Evolutionary conservation across 345 rosid species (phyloP), one percentile per base, ranked within the genome.

Genomic region (Ceriops zippeliana): DNA sequence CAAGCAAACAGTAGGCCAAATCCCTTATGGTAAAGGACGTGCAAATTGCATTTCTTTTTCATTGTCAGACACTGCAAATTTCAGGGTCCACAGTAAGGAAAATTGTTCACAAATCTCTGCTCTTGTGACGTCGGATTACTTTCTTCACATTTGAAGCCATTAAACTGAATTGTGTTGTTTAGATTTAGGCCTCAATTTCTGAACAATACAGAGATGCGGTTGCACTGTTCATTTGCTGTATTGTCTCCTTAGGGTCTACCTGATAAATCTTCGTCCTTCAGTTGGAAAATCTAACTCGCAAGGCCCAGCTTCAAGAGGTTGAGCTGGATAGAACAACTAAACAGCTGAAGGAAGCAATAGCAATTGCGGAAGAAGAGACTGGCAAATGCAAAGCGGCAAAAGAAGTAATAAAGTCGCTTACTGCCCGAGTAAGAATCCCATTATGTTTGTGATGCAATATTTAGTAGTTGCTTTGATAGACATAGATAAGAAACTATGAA

Each of bases 371-470:
- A 63, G 98, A 92, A 70, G 99, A 96, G 85, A 82, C 96, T 34
- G 84, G 85, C 58, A 92, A 89, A 84, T 90, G 98, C 87, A 90
- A 90, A 78, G 98, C 96, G 62, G 98, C 99, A 65, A 96, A 96
- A 74, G 99, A 96, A 86, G 99, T 96, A 72, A 96, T 96, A 84
- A 96, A 89, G 85, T 90, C 98, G 1, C 90, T 92, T 57, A 96
- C 99, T 61, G 92, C 91, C 73, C 98, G 91, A 80, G 99, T 95
- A 91, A 88, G 85, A 58, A 58, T 34, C 16, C 51, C 53, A 46
- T 68, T 9, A 30, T 42, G 49, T 42, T 42, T 13, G 49, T 42
- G 15, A 42, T 42, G 49, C 17, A 42, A 42, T 42, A 2, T 42
- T 15, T 42, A 42, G 49, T 4, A 42, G 28, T 24, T 56, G 26